Evolutionary conservation across 2,329 filamentous ascomycete genomes (phyloP), one percentile per base, ranked within the genome.

Genomic region (Aspergillus sp.): DNA sequence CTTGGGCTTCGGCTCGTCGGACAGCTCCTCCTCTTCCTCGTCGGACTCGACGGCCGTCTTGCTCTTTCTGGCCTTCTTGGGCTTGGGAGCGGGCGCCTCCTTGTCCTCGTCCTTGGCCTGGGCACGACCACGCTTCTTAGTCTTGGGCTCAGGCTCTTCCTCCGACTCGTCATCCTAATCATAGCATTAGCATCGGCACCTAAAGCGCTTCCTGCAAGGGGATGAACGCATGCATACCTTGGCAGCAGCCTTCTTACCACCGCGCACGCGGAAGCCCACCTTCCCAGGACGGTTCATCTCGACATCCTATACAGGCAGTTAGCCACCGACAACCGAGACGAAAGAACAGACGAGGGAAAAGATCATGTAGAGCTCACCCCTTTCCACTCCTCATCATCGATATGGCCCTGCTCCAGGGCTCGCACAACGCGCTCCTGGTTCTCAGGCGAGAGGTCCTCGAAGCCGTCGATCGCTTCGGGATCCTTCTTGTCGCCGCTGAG

Each of bases 301-400:
- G 3, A 82, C 76, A 59, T 95, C 89, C 89, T 94, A 60, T 4
- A 10, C 10, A 17, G 11, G 16, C 14, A 43, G 3, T 42, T 11
- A 20, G 20, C 2, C 22, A 22, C 22, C 5, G 22, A 22, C 22
- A 22, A 22, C 7, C 22, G 22, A n/a, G 36, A 49, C 5, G 32
- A 46, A 9, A 36, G 11, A 22, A n/a, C 22, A 22, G 22, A 7
- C 3, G 24, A 8, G 24, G n/a, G 26, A 43, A 43, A 26, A 49
- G 46, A 2, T 4, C 22, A 22, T 1, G 40, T 20, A 26, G 19
- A 20, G 30, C 88, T 74, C 80, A 95, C 91, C 11, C 90, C 90
- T 32, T 87, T 93, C 84, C 90, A 96, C 62, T 96, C 93, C 47
- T 89, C 86, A 40, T 90, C 80, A 60, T 88, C 87, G 62, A 97